Base-by-base conservation (phyloP, 441 rosid species). In the Mallotus japonicus region DNA sequence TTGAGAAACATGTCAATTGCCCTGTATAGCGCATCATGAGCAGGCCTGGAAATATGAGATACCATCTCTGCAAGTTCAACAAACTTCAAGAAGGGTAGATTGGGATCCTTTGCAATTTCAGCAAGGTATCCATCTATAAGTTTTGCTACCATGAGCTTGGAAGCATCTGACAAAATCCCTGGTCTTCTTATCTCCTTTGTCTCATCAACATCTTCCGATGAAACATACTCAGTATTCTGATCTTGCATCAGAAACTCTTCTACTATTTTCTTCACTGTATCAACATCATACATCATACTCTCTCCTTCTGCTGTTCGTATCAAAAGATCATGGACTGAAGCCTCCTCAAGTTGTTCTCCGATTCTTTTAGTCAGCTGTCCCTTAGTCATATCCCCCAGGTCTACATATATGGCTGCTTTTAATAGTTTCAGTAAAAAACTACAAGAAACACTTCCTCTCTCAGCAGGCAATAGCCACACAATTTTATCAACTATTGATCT, bases 271-370 rank as follows among this genome's bases (percentile, higher is more conserved):
- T 81, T 78, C 19, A 90, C 89, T 1, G 76, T 80, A 55, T 86
- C 92, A 44, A 87, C 90, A 82, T 90, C 90, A 55, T 86, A 89
- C 80, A 82, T 71, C 73, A 75, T 81, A 46, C 70, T 81, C 34
- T 79, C 87, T 69, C 80, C 89, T 78, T 90, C 92, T 7, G 79
- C 60, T 1, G 87, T 76, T 66, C 69, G 80, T 74, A 90, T 87
- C 81, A 89, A 67, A 69, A 92, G 88, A 79, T 92, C 96, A 17
- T 75, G 65, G 3, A 83, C 85, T 8, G 88, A 85, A 71, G 96
- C 97, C 83, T 89, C 87, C 78, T 92, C 97, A 3, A 92, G 87
- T 69, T 92, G 96, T 77, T 82, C 89, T 20, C 94, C 96, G 32
- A 88, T 85, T 77, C 76, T 86, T 76, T 81, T 76, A 42, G 88